Percentiles rank a stretch among this genome's conserved stretches.
phyloP scores from a whole-genome alignment of 768 basidiomycete genomes.

The Tricholoma furcatifolium region DNA sequence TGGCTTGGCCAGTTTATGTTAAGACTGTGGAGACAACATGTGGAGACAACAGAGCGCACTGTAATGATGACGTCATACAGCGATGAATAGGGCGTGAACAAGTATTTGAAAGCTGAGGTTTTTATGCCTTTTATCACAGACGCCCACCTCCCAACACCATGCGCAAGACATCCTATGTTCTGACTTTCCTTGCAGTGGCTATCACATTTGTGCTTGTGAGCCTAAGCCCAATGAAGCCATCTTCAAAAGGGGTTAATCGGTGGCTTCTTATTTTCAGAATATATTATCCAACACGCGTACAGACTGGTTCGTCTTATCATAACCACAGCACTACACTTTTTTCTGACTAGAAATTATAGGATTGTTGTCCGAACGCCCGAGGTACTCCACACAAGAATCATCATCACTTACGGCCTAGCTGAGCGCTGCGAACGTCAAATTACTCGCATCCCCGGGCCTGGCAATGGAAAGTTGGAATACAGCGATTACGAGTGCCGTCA shows the following conservation, averaged over 20 bases:
- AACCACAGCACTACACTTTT: background rate
- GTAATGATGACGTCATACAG: no score
- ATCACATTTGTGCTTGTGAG: constrained; percentile 53
- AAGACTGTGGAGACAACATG: no score
- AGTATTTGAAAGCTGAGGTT: background rate
- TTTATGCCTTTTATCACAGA: background rate
- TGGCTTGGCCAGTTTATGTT: no score
- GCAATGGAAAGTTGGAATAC: constrained; percentile 47
- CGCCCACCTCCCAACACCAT: constrained; percentile 30
- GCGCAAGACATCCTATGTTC: constrained; percentile 69
- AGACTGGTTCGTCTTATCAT: constrained; percentile 62
- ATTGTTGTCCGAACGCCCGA: constrained; percentile 43
- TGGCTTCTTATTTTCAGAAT: constrained; percentile 39
- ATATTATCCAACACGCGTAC: constrained; percentile 51
- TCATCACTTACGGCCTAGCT: constrained; percentile 57
- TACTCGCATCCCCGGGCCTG: constrained; percentile 45
- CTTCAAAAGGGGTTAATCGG: background rate
- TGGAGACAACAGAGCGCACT: no score
- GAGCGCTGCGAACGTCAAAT: constrained; percentile 54
- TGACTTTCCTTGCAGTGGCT: constrained; percentile 58
- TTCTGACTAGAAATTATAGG: constrained; percentile 28
- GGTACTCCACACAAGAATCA: constrained; percentile 44
- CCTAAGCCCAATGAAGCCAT: background rate
- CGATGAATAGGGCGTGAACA: background rate
- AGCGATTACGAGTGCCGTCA: constrained; percentile 59